Conservation (phyloP, 2,329 filamentous ascomycete genomes). For the Paraphaeosphaeria sporulosa region DNA sequence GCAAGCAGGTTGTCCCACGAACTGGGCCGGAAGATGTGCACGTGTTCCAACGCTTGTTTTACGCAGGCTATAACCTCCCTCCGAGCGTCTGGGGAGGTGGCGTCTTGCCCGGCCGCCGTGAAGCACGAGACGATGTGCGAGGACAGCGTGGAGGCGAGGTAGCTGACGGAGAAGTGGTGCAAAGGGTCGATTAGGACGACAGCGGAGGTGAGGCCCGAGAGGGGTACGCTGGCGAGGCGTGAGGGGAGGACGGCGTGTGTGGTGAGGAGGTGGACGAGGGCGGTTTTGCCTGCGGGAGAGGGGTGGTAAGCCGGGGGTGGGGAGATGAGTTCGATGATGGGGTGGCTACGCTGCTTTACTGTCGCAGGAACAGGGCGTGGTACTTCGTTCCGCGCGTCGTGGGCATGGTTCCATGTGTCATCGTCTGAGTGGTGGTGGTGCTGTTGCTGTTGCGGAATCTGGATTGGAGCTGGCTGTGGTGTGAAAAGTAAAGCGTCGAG, state of each 20-base stretch:
- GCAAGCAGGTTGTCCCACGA: slow-evolving; percentile 56
- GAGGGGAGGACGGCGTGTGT: slow-evolving; percentile 60
- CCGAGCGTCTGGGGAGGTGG: background rate
- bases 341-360: slow-evolving; percentile 15
- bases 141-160: slow-evolving; percentile 53
- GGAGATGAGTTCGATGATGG: slow-evolving; percentile 62
- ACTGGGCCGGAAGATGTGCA: slow-evolving; percentile 67
- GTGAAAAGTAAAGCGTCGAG: slow-evolving; percentile 53
- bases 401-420: slow-evolving; percentile 8
- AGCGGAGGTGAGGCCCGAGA: slow-evolving; percentile 54
- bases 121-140: slow-evolving; percentile 16
- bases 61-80: slow-evolving; percentile 39
- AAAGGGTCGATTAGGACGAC: slow-evolving; percentile 65
- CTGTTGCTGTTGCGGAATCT: slow-evolving; percentile 14
- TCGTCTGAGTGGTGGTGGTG: slow-evolving; percentile 13
- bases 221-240: slow-evolving; percentile 20
- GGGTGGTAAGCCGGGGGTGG: slow-evolving; percentile 42
- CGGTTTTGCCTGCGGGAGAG: slow-evolving; percentile 64
- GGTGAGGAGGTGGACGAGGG: slow-evolving; percentile 65
- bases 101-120: background rate
- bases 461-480: slow-evolving; percentile 9
- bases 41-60: slow-evolving; percentile 56
- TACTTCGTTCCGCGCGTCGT: background rate
- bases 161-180: slow-evolving; percentile 59
- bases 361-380: background rate